Evolutionary conservation across 1,139 yeast genomes (phyloP), one percentile per base, ranked within the genome.

Genomic region (Saccharomyces hybrid): DNA sequence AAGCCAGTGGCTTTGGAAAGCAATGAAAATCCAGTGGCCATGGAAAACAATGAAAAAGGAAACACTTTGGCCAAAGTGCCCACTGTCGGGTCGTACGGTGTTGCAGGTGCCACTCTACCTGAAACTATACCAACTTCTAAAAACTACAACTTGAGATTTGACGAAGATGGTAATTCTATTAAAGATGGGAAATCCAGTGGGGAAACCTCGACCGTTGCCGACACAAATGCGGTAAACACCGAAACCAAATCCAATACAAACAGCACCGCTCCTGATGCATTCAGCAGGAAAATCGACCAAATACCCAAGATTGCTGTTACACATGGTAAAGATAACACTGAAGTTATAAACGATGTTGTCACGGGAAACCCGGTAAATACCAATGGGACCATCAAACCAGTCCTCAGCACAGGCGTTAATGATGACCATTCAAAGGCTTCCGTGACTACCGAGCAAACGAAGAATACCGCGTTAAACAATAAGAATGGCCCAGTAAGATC

Each of bases 41-140:
- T 25, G 23, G 34, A 46, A 25, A 38, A 3, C n/a, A 38, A 19
- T 5, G 44, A 38, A 16, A 38, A 38, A 19, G 11, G 44, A 38
- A 38, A 9, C 44, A 1, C 44, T 19, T 38, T 38, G 44, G 25
- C 11, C 0, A 38, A 38, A 16, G 44, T 38, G 44, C n/a, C 25
- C 6, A 38, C 44, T 11, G 44, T 16, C 2, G 44, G 44, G n/a
- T 42, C 55, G 4, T 60, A 65, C 5, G 56, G 60, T 29, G 63
- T 63, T 55, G 70, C 70, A 11, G 74, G 72, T 47, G 73, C 73
- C 1, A 69, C 73, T 8, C 50, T 70, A n/a, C 73, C 73, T 5
- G 57, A 58, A 16, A 57, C 63, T 8, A 68, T 70, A 27, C 73
- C 73, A 50, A 68, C 72, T 2, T 70, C 73, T 4, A 63, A 66